phyloP scores from a whole-genome alignment of 768 basidiomycete genomes.

The Pleurotus salmoneostramineus region DNA sequence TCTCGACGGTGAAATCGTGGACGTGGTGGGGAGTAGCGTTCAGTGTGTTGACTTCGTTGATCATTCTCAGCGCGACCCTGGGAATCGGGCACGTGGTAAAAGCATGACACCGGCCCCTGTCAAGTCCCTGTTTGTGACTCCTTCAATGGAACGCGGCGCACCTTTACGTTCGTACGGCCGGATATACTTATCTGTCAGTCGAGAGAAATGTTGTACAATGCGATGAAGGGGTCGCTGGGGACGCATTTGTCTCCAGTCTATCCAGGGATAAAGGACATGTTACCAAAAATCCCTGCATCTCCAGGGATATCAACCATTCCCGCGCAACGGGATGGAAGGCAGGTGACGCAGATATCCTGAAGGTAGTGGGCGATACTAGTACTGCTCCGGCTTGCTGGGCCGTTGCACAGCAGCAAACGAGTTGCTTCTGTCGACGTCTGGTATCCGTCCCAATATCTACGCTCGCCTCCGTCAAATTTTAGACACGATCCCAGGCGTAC shows the following conservation, averaged over 20 bases:
- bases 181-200: too few species aligned
- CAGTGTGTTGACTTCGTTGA: too few species aligned
- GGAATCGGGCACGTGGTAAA: too few species aligned
- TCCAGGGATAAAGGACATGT: conserved; percentile 8
- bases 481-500: too few species aligned
- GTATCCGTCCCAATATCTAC: conserved; percentile 1
- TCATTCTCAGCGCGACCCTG: too few species aligned
- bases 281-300: conserved; percentile 1
- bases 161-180: too few species aligned
- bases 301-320: conserved; percentile 9
- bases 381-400: not conserved
- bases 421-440: not conserved
- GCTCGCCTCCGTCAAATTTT: conserved; percentile 4
- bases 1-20: too few species aligned
- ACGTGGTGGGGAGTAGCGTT: too few species aligned
- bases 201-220: conserved; percentile 6
- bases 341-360: conserved; percentile 7
- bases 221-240: conserved; percentile 5
- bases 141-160: too few species aligned
- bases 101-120: too few species aligned
- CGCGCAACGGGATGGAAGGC: conserved; percentile 6
- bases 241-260: conserved; percentile 10
- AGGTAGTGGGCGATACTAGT: too few species aligned
- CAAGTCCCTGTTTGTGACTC: too few species aligned
- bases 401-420: not conserved